Evolutionary conservation across 805 yeast species (phyloP).

Genomic region (Candida stauntonica): DNA sequence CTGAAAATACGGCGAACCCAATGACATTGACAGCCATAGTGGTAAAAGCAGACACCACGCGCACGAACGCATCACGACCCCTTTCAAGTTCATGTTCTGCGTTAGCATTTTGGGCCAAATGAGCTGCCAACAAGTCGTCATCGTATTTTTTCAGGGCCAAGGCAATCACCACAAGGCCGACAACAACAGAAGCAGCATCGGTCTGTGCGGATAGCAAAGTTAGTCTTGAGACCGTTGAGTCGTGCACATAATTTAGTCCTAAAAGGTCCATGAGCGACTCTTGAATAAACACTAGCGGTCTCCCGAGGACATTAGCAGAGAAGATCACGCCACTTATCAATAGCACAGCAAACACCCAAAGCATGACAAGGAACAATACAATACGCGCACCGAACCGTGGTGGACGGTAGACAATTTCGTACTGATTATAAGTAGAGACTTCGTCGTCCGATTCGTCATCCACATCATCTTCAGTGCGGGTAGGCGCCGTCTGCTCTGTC

Average conservation of each 20-base stretch:
- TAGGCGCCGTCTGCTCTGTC: not conserved
- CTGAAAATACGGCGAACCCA: not conserved
- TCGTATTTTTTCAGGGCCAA: constrained; percentile 18
- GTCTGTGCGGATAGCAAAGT: no score
- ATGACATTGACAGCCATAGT: not conserved
- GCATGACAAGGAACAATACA: constrained; percentile 32
- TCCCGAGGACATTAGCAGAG: constrained; percentile 27
- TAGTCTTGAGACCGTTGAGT: no score
- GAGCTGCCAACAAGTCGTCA: constrained; percentile 19
- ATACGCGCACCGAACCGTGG: constrained; percentile 66
- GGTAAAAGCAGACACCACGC: no score
- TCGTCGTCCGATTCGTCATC: constrained; percentile 40
- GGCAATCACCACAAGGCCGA: constrained; percentile 21
- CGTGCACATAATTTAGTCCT: no score
- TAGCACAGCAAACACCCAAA: constrained; percentile 44
- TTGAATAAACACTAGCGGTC: constrained; percentile 13
- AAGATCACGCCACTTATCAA: constrained; percentile 25
- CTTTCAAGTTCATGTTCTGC: no score
- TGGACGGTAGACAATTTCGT: constrained; percentile 82
- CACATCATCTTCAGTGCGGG: constrained; percentile 3
- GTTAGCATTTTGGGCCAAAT: constrained; percentile 3
- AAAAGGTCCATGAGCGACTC: no score
- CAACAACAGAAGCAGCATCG: constrained; percentile 14
- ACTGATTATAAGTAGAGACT: constrained; percentile 39
- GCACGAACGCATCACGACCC: not conserved